These are phyloP conservation scores for Dictyostelium discoideum DNA, from an alignment of 78 protist genomes.

Conservation along the genomic window dicty_2.7 NC_007090.3:3892501-3893000, in stretches of 20 bases:
- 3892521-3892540: neutral
- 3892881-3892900: neutral
- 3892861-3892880: neutral
- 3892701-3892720: no score
- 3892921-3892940: neutral
- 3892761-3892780: neutral
- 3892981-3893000: neutral
- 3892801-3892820: neutral
- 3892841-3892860: neutral
- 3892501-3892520: neutral
- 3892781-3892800: neutral
- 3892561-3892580: no score
- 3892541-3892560: no score
- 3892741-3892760: neutral
- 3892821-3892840: neutral
- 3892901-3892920: neutral
- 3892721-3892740: no score
- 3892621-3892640: neutral
- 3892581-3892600: no score
- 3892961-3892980: neutral
- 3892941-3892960: neutral
- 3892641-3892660: neutral
- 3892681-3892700: neutral
- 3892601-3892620: no score
- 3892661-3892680: neutral